Evolutionary conservation across 208 protist genomes (phyloP).

Genomic region (Strigomonas galati): DNA sequence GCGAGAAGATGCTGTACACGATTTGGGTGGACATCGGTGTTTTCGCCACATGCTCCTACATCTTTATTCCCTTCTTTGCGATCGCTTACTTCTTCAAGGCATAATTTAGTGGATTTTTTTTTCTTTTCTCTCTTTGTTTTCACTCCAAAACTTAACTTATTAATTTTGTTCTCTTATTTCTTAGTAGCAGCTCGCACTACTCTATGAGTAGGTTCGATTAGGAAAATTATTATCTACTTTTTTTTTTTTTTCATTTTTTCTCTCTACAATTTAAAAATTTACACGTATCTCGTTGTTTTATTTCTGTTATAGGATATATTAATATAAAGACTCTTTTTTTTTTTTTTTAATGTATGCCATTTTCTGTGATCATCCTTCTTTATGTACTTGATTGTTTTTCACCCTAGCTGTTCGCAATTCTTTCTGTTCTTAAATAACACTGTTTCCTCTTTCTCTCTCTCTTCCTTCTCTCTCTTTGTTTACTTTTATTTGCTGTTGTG

Average conservation of each 20-base stretch:
- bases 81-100: constrained; percentile 88
- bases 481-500: constrained; percentile 3
- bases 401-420: no score
- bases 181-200: no score
- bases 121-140: constrained; percentile 15
- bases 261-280: constrained; percentile 15
- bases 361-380: no score
- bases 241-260: constrained; percentile 9
- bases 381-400: no score
- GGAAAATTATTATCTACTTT: background rate
- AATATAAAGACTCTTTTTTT: background rate
- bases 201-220: background rate
- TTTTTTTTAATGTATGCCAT: background rate
- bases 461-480: constrained; percentile 10
- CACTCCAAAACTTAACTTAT: background rate
- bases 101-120: constrained; percentile 32
- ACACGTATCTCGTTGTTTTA: constrained; percentile 1
- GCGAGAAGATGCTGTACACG: constrained; percentile 89
- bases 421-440: background rate
- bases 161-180: constrained; percentile 4
- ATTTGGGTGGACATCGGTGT: constrained; percentile 86
- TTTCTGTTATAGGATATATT: background rate
- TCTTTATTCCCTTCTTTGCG: constrained; percentile 79
- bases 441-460: constrained; percentile 4
- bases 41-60: constrained; percentile 58